These are phyloP conservation scores for Leptomonas pyrrhocoris DNA, from an alignment of 208 protist species.

Conservation along the genomic window DNA sequence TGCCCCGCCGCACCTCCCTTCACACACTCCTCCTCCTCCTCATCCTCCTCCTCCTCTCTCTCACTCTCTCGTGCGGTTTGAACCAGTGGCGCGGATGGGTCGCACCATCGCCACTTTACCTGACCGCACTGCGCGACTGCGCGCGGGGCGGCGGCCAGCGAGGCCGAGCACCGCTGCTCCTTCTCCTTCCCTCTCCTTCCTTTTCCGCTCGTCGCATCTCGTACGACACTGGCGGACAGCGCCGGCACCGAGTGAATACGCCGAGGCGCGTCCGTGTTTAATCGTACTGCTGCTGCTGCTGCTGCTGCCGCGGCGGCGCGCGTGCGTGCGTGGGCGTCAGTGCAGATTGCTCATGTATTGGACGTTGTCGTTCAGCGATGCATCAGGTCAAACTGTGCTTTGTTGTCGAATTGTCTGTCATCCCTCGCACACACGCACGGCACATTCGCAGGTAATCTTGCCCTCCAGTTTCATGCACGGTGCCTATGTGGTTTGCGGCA, in stretches of 20 bases:
- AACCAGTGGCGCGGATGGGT: slow-evolving; percentile 27
- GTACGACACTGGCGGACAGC: slow-evolving; percentile 31
- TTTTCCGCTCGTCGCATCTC: slow-evolving; percentile 3
- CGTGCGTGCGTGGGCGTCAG: slow-evolving; percentile 9
- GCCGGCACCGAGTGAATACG: slow-evolving; percentile 23
- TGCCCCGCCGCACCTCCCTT: neutral
- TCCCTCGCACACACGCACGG: slow-evolving; percentile 14
- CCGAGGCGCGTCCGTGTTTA: slow-evolving; percentile 31
- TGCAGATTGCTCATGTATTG: slow-evolving; percentile 18
- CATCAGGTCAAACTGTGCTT: slow-evolving; percentile 27
- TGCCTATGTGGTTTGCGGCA: slow-evolving; percentile 27
- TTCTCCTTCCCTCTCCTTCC: neutral
- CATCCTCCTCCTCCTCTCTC: slow-evolving; percentile 6
- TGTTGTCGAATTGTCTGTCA: slow-evolving; percentile 19
- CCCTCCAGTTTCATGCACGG: slow-evolving; percentile 29
- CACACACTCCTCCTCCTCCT: neutral
- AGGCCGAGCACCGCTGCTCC: slow-evolving; percentile 1
- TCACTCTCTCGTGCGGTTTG: slow-evolving; percentile 24
- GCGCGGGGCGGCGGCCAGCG: no score
- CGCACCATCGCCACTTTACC: slow-evolving; percentile 27
- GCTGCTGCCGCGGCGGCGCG: no score
- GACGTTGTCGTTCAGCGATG: slow-evolving; percentile 20
- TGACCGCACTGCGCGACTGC: slow-evolving; percentile 17
- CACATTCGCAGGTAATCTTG: slow-evolving; percentile 3
- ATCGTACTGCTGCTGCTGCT: slow-evolving; percentile 16